phyloP scores from a whole-genome alignment of 169 alveolate genomes.

The Plasmodium sp. region DNA sequence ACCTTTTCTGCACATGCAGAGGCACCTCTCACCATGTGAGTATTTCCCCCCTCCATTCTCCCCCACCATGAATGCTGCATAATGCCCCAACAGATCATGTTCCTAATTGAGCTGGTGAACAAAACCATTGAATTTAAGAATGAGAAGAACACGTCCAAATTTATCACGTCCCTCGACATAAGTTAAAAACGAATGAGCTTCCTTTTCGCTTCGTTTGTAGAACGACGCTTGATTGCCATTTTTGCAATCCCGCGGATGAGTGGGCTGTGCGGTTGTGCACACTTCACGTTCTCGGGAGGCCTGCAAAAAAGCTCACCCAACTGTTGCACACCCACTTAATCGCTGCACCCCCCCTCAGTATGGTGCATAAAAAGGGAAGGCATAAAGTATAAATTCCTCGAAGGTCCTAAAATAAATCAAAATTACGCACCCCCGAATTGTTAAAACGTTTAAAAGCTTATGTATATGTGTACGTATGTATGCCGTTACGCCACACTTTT shows the following conservation, averaged over 20 bases:
- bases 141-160: slow-evolving; percentile 39
- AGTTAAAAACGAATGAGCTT: slow-evolving; percentile 5
- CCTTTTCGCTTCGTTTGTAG: not conserved
- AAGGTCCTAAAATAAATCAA: slow-evolving; percentile 37
- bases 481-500: not conserved
- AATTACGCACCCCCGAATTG: not conserved
- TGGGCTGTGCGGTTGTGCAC: not conserved
- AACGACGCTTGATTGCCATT: not conserved
- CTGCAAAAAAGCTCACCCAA: not conserved
- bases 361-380: slow-evolving; percentile 70
- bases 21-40: not conserved
- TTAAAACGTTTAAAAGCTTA: not conserved
- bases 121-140: slow-evolving; percentile 52
- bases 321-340: not conserved
- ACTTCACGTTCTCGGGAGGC: not conserved
- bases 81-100: not conserved
- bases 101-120: slow-evolving; percentile 47
- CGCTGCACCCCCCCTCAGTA: slow-evolving; percentile 7
- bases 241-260: not conserved
- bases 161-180: slow-evolving; percentile 46
- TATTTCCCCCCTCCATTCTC: not conserved
- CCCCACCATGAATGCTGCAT: not conserved
- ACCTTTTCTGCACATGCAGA: not conserved
- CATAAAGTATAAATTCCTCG: slow-evolving; percentile 61
- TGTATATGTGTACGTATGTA: not conserved